Percentiles rank a stretch among this genome's conserved stretches.
Evolutionary conservation across 257 asterid genomes (phyloP).

Genomic region (Solanum habrochaites): DNA sequence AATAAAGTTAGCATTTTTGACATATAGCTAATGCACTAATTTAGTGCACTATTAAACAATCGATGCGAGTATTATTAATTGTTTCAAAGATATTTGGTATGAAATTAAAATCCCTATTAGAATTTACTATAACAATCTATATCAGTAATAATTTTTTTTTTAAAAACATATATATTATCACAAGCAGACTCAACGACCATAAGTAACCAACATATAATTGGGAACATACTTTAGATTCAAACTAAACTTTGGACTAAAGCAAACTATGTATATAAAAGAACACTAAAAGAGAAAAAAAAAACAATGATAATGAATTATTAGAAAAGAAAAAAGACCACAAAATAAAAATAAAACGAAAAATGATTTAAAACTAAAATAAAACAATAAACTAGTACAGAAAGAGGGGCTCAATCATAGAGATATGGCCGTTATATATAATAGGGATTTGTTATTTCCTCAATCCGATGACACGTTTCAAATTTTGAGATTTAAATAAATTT

Average conservation of each 20-base stretch:
- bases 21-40: background rate
- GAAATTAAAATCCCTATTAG: rapidly evolving
- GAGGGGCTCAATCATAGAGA: background rate
- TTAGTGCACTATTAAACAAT: background rate
- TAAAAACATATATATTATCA: background rate
- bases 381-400: background rate
- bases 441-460: background rate
- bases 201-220: background rate
- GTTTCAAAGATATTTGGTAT: rapidly evolving
- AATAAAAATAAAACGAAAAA: background rate
- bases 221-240: background rate
- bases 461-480: too few species aligned
- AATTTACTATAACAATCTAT: too few species aligned
- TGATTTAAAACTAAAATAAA: background rate
- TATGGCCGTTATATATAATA: background rate
- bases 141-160: too few species aligned
- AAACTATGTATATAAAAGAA: background rate
- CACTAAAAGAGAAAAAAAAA: background rate
- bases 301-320: background rate
- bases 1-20: background rate
- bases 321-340: background rate
- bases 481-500: too few species aligned
- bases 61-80: background rate
- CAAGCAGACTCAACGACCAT: background rate
- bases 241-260: background rate